Percentiles rank a stretch among this genome's conserved stretches.
phyloP scores from a whole-genome alignment of 73 alveolate genomes.

The Paramecium octaurelia region DNA sequence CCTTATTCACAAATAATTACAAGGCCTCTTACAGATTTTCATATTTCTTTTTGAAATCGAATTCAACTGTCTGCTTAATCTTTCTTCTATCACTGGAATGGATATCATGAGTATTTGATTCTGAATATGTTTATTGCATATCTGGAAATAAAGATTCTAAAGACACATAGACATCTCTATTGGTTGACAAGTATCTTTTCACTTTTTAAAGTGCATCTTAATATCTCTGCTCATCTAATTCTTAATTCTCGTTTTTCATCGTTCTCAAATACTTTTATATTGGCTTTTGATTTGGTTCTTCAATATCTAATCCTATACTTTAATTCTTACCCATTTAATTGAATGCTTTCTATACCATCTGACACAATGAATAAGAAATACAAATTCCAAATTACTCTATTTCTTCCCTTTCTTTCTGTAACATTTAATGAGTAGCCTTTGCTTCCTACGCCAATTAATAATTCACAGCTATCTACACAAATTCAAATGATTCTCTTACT shows the following conservation, averaged over 20 bases:
- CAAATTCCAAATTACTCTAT: neutral
- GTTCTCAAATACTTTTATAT: neutral
- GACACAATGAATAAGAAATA: neutral
- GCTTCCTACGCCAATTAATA: neutral
- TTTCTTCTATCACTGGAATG: neutral
- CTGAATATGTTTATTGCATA: neutral
- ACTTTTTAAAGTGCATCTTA: neutral
- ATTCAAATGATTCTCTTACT: neutral
- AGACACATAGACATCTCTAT: neutral
- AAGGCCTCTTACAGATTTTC: neutral
- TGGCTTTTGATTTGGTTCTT: neutral
- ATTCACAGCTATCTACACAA: neutral
- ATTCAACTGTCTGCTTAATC: neutral
- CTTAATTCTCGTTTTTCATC: neutral
- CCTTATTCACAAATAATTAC: neutral
- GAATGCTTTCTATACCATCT: neutral
- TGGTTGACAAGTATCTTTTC: neutral
- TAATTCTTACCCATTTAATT: neutral
- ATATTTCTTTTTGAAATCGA: neutral
- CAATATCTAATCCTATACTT: neutral
- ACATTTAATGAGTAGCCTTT: neutral
- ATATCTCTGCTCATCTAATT: neutral
- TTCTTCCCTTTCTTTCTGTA: neutral
- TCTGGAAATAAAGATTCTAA: neutral
- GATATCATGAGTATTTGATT: neutral